Percentiles rank a stretch among this genome's conserved stretches.
Conservation (phyloP, 306 rosid species). For the Argentina anserina region DNA sequence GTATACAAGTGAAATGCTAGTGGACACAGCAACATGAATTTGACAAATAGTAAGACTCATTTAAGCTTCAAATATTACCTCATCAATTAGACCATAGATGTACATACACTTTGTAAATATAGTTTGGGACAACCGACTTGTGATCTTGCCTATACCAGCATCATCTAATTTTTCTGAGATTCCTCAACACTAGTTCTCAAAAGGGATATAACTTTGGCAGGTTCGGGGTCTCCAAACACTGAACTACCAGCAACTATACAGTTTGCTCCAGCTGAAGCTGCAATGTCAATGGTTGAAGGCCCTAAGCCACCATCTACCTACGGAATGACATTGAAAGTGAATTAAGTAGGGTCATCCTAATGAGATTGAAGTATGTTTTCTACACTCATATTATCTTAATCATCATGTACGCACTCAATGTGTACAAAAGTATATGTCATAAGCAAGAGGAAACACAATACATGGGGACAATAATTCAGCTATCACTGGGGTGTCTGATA, state of each 20-base stretch:
- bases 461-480: too few relatives aligned
- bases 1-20: not conserved
- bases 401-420: not conserved
- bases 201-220: slow-evolving; percentile 68
- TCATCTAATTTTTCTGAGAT: slow-evolving; percentile 49
- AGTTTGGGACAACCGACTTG: not conserved
- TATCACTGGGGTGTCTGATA: not conserved
- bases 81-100: not conserved
- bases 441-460: not conserved
- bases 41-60: not conserved
- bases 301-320: slow-evolving; percentile 99
- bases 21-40: not conserved
- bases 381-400: not conserved
- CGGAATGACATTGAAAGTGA: slow-evolving; percentile 20
- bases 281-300: slow-evolving; percentile 75
- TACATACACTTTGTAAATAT: not conserved
- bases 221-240: slow-evolving; percentile 88
- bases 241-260: slow-evolving; percentile 98
- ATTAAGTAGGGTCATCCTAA: not conserved
- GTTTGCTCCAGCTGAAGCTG: slow-evolving; percentile 87
- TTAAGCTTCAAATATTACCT: not conserved
- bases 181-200: slow-evolving; percentile 60
- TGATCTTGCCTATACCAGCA: slow-evolving; percentile 16
- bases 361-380: not conserved
- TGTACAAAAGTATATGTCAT: not conserved